Base-by-base conservation (phyloP, 225 moss, liverwort and hornwort genomes). In the Thuidium tamariscinum region DNA sequence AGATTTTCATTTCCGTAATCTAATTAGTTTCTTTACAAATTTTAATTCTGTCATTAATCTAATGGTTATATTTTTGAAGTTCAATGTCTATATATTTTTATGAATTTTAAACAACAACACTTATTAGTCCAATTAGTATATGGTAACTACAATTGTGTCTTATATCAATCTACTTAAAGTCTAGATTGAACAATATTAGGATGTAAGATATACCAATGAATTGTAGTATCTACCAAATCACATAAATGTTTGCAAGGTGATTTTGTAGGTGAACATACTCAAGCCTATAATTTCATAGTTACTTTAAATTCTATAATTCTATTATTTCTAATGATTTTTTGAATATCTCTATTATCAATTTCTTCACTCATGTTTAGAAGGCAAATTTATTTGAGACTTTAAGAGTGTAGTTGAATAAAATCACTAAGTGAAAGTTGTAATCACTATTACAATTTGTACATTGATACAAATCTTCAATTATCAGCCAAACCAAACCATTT, bases 51-150 rank as follows among this genome's bases (percentile, higher is more conserved):
- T 26, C 16, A 16, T 70, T 14, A 42, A 42, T 42, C 3, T 27
- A 70, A 9, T 70, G 3, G 0, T 15, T 27, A 42, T 5, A 16
- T 70, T 26, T 26, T 26, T 42, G 5, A 41, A 42, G 9, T 26
- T 41, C 3, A 0, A 26, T 42, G 2, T 2, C 0, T 9, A 41
- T 0, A 8, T 9, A 8, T 25, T 26, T 68, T 69, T 4, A 42
- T 69, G 15, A 2, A 69, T 69, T 42, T 42, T 3, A 15, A 41
- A n/a, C 3, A 42, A 16, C 9, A 70, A 27, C 2, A 42, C 5
- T 42, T 42, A 42, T 42, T 42, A 15, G 26, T 70, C 5, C 26
- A 26, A 69, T 69, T 9, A 42, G 4, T 42, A 42, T 42, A 41
- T 41, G 1, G 14, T 69, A 69, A 41, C 25, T 69, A 14, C 2